Conservation (phyloP, 176 grass and related monocot genomes). For the Tillandsia leiboldiana region DNA sequence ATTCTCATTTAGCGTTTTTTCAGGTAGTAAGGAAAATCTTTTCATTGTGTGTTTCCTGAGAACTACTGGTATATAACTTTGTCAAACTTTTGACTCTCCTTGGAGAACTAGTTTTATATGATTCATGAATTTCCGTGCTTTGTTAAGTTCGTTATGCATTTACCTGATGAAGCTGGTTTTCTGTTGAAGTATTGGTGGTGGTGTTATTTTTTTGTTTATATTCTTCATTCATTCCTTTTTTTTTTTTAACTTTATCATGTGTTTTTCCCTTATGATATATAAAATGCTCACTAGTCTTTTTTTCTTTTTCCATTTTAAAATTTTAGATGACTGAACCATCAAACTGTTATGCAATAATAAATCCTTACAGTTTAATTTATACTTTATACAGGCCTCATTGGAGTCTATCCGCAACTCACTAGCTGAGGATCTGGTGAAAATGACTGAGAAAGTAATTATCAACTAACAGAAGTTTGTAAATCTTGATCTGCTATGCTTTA, state of each 20-base stretch:
- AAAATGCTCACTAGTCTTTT: not conserved
- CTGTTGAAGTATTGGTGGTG: not conserved
- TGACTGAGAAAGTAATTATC: conserved; percentile 83
- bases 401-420: conserved; percentile 95
- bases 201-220: not conserved
- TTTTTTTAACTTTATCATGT: not conserved
- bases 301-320: not conserved
- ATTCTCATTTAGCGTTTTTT: too few relatives aligned
- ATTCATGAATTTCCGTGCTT: not conserved
- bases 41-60: not conserved
- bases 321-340: not conserved
- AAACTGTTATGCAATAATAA: not conserved
- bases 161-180: not conserved
- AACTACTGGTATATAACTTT: not conserved
- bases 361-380: not conserved
- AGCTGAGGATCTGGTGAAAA: conserved; percentile 94
- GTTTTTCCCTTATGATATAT: not conserved
- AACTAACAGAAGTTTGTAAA: not conserved
- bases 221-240: not conserved
- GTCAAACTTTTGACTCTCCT: not conserved
- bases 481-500: conserved; percentile 6
- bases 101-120: not conserved
- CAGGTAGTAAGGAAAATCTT: not conserved
- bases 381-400: conserved; percentile 54
- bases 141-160: not conserved